Percentiles rank a stretch among this genome's conserved stretches.
Conservation (phyloP, 1,284 basidiomycete genomes). For the Trametes hirsuta region DNA sequence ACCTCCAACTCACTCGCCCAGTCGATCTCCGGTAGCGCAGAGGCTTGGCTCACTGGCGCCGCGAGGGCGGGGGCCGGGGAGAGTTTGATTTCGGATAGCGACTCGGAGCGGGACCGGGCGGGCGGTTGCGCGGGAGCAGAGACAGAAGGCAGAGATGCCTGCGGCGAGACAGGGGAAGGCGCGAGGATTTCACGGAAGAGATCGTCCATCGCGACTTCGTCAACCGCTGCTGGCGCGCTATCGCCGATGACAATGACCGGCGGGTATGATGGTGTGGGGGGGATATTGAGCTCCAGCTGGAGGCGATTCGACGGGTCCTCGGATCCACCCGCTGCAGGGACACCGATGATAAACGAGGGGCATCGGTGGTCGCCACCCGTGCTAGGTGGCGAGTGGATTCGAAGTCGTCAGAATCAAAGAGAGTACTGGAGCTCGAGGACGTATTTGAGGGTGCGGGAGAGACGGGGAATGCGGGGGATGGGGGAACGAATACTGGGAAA, state of each 20-base stretch:
- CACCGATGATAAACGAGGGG: conserved; percentile 57
- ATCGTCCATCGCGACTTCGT: conserved; percentile 64
- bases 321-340: conserved; percentile 89
- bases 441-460: conserved; percentile 55
- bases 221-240: conserved; percentile 37
- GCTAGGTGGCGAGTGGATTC: conserved; percentile 90
- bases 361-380: conserved; percentile 85
- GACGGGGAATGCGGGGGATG: conserved; percentile 44
- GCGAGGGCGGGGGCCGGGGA: conserved; percentile 26
- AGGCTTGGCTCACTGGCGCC: conserved; percentile 27
- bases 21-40: conserved; percentile 28
- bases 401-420: conserved; percentile 40
- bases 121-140: conserved; percentile 12
- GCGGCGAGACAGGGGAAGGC: conserved; percentile 48
- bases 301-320: conserved; percentile 34
- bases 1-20: conserved; percentile 59
- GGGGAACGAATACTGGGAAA: conserved; percentile 37
- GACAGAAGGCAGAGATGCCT: conserved; percentile 37
- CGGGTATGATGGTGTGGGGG: conserved; percentile 27
- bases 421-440: conserved; percentile 39
- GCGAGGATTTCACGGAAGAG: conserved; percentile 71
- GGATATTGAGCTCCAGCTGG: conserved; percentile 34
- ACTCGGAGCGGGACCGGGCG: conserved; percentile 23
- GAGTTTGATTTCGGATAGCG: conserved; percentile 24
- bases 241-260: conserved; percentile 22